phyloP scores from a whole-genome alignment of 2,329 filamentous ascomycete species.

The Ascochyta lentis region DNA sequence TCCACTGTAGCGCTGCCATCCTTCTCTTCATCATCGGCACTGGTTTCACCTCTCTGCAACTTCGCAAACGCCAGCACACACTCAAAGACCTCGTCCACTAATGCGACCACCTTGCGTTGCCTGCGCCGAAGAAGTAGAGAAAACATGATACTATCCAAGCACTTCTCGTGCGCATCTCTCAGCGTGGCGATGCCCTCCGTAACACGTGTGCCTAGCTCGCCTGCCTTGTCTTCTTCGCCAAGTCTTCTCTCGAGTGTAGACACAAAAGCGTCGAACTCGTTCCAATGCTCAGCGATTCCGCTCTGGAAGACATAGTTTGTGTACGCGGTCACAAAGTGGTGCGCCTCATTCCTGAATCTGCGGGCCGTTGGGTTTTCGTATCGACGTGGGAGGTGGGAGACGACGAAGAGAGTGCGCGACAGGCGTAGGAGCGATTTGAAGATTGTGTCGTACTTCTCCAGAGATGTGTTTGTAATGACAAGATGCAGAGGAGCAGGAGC shows the following conservation, averaged over 20 bases:
- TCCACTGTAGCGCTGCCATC: constrained; percentile 30
- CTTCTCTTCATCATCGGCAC: background rate
- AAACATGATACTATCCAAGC: constrained; percentile 77
- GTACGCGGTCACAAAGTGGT: constrained; percentile 77
- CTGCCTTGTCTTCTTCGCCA: constrained; percentile 50
- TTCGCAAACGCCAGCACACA: constrained; percentile 70
- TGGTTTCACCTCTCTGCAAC: constrained; percentile 26
- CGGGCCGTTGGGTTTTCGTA: constrained; percentile 30
- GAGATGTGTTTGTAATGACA: constrained; percentile 72
- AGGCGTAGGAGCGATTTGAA: constrained; percentile 82
- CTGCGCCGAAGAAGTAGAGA: constrained; percentile 75
- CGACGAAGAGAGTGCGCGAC: constrained; percentile 78
- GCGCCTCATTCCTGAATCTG: constrained; percentile 74
- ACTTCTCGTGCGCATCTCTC: constrained; percentile 72
- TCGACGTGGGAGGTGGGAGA: constrained; percentile 51
- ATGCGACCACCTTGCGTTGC: constrained; percentile 73
- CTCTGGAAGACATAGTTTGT: constrained; percentile 81
- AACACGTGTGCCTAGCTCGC: constrained; percentile 54
- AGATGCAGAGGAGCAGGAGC: constrained; percentile 73
- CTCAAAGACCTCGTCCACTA: constrained; percentile 79
- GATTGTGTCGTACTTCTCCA: constrained; percentile 83
- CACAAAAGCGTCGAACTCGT: constrained; percentile 70
- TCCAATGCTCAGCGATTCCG: constrained; percentile 77
- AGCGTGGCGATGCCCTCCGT: constrained; percentile 70
- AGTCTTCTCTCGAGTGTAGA: constrained; percentile 67